These are phyloP conservation scores for Capsicum baccatum DNA, from an alignment of 257 asterid genomes.

Conservation along the genomic window DNA sequence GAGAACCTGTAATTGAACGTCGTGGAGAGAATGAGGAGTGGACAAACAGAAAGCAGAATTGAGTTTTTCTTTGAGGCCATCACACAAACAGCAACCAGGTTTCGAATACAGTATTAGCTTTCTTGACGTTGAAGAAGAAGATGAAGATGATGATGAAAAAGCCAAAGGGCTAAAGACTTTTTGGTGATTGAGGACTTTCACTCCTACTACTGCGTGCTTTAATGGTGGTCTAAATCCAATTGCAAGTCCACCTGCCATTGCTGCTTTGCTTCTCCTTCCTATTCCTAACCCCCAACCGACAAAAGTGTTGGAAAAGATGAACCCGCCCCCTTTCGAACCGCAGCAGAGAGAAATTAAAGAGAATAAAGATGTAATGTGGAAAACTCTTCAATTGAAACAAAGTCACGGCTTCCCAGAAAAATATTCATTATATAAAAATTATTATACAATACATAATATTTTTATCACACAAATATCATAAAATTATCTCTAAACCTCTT, in stretches of 20 bases:
- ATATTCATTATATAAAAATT: too few species aligned
- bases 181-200: conserved; percentile 32
- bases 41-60: conserved; percentile 71
- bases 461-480: too few species aligned
- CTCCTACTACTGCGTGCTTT: conserved; percentile 34
- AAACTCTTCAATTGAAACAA: too few species aligned
- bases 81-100: conserved; percentile 99
- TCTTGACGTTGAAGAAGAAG: conserved; percentile 45
- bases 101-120: conserved; percentile 78
- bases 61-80: conserved; percentile 94
- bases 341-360: too few species aligned
- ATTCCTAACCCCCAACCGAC: neutral
- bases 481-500: too few species aligned
- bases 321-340: too few species aligned
- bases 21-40: conserved; percentile 51
- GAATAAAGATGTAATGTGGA: too few species aligned
- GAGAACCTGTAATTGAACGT: conserved; percentile 68
- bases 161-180: conserved; percentile 39
- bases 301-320: neutral
- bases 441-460: too few species aligned
- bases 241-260: conserved; percentile 34
- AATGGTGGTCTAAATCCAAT: conserved; percentile 20
- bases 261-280: neutral
- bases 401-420: too few species aligned
- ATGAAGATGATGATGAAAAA: conserved; percentile 48